Conservation (phyloP, 495 filamentous ascomycete genomes). For the Cairneyella variabilis region DNA sequence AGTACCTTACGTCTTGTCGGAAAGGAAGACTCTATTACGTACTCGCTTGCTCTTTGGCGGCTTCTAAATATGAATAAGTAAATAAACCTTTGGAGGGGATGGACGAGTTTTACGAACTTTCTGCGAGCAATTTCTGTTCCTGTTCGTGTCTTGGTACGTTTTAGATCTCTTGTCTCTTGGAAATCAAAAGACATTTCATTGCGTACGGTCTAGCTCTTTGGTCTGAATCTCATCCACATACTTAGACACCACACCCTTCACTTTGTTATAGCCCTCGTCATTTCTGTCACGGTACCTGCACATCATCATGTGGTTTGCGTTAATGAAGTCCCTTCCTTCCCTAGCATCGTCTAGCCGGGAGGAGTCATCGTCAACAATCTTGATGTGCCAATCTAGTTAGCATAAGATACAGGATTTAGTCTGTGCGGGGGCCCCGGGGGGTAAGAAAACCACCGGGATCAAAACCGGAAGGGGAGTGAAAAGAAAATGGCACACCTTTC, state of each 20-base stretch:
- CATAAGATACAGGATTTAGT: neutral
- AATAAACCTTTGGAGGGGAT: neutral
- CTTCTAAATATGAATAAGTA: neutral
- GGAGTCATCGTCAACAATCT: slow-evolving; percentile 31
- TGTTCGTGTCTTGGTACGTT: neutral
- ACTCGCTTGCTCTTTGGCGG: neutral
- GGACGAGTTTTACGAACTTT: neutral
- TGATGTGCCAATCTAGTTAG: neutral
- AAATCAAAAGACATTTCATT: neutral
- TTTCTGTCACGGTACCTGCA: neutral
- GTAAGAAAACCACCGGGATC: neutral
- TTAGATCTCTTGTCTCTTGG: neutral
- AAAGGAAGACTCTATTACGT: neutral
- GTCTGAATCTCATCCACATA: neutral
- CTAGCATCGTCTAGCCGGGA: slow-evolving; percentile 24
- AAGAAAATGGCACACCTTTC: slow-evolving; percentile 7
- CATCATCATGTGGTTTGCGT: slow-evolving; percentile 13
- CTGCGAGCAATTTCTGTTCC: neutral
- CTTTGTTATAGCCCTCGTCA: slow-evolving; percentile 9
- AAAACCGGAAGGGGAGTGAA: neutral
- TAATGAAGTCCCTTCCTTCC: slow-evolving; percentile 23
- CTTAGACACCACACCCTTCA: neutral
- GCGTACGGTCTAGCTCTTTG: neutral
- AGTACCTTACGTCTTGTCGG: neutral
- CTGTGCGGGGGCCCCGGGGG: neutral